Conservation (phyloP, 108 stramenopile genomes). For the Asterionellopsis glacialis region DNA sequence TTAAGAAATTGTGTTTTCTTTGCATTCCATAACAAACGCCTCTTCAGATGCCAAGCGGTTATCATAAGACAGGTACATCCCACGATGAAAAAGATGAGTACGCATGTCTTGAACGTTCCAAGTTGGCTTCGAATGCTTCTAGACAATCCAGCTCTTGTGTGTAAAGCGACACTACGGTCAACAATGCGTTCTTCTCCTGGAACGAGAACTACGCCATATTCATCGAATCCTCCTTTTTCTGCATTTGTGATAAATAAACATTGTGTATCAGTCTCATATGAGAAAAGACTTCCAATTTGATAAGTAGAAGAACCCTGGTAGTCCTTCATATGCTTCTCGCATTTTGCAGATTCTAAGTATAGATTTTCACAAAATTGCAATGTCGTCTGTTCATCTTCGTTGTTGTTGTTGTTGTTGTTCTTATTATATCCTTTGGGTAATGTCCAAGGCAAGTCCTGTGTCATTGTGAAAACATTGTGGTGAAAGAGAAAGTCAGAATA, state of each 20-base stretch:
- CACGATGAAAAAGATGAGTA: no score
- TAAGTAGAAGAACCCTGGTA: neutral
- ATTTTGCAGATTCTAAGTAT: conserved; percentile 27
- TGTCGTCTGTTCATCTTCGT: conserved; percentile 11
- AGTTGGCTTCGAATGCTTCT: no score
- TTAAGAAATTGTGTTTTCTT: no score
- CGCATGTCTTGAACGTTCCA: no score
- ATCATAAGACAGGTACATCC: no score
- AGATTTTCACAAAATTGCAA: conserved; percentile 28
- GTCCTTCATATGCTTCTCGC: conserved; percentile 30
- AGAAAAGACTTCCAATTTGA: neutral
- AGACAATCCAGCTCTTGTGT: no score
- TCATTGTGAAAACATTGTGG: no score
- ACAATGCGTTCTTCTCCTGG: no score
- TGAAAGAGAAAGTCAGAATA: no score
- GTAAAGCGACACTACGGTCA: no score
- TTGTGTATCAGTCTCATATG: conserved; percentile 11
- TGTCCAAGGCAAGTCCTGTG: neutral
- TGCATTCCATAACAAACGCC: no score
- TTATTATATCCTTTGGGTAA: conserved; percentile 5
- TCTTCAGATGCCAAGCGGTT: no score
- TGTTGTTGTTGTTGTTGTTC: conserved; percentile 7
- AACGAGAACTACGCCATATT: conserved; percentile 27
- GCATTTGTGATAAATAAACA: conserved; percentile 40
- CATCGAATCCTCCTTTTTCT: conserved; percentile 38